Base-by-base conservation (phyloP, 352 stramenopile genomes). In the Peronospora destructor region DNA sequence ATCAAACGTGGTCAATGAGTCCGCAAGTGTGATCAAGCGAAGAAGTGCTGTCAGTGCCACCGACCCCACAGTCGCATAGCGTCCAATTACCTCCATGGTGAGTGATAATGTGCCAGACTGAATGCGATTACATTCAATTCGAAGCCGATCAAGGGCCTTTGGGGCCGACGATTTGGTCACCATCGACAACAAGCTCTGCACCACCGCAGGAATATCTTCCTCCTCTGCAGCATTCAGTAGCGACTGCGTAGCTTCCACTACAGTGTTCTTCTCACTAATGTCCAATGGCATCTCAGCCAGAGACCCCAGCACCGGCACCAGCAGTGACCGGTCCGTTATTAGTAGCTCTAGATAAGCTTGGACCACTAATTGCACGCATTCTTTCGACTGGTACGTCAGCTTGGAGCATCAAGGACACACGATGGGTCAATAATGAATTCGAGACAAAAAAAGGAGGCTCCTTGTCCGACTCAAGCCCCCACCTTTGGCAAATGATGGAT, bases 401-500 rank as follows among this genome's bases (percentile, higher is more conserved):
- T 89, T 26, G 43, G 13, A 46, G 29, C 11, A n/a, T 30, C 35
- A 32, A 34, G 1, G 36, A 11, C 29, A 29, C 19, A 34, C 23
- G 17, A 5, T 14, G 2, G 5, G 21, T 37, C 17, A 61, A 47
- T 12, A 37, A 13, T 17, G 11, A 35, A 4, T 33, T 45, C 7
- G 19, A 25, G 19, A 51, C 28, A 45, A 14, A 47, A 38, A 35
- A n/a, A 39, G 21, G 23, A 28, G 3, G 4, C 23, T 8, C 17
- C 32, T 44, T 49, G 13, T 21, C 17, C 11, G 33, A 39, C 16
- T 45, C 5, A 21, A 11, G 5, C 0, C 2, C 44, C 0, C 19
- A 85, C 79, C 73, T 87, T 87, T 19, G 82, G 67, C 38, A 93
- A 48, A 49, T 93, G 77, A 59, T 93, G 71, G 29, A 93, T 86